Percentiles rank a stretch among this genome's conserved stretches.
These are phyloP conservation scores for Lepiota venenata DNA, from an alignment of 768 basidiomycete genomes.

Conservation along the genomic window DNA sequence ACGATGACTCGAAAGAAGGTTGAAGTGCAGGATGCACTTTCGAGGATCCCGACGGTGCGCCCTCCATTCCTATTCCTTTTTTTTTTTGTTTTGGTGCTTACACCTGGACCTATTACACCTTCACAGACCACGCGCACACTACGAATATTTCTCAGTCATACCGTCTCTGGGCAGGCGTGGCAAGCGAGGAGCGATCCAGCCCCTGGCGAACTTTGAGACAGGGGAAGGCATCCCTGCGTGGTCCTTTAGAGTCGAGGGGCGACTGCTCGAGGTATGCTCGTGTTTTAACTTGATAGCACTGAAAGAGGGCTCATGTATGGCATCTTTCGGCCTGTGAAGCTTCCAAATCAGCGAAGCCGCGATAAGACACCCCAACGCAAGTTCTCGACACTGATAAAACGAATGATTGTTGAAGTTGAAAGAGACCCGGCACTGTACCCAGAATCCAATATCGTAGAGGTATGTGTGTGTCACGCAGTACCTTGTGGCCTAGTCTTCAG, in stretches of 20 bases:
- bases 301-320: not conserved
- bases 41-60: constrained; percentile 65
- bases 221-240: constrained; percentile 90
- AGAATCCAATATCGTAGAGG: constrained; percentile 90
- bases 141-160: constrained; percentile 85
- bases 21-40: constrained; percentile 88
- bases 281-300: no score
- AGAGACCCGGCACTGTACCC: constrained; percentile 77
- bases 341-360: constrained; percentile 56
- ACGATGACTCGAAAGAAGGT: constrained; percentile 87
- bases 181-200: constrained; percentile 56
- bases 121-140: constrained; percentile 76
- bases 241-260: constrained; percentile 84
- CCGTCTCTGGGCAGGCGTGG: constrained; percentile 84
- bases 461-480: constrained; percentile 26
- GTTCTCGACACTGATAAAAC: constrained; percentile 83
- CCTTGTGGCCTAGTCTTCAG: no score
- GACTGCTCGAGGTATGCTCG: constrained; percentile 69
- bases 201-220: constrained; percentile 61
- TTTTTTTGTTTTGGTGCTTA: not conserved
- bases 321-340: constrained; percentile 30
- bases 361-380: constrained; percentile 66
- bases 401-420: constrained; percentile 84
- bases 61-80: not conserved
- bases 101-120: not conserved